phyloP scores from a whole-genome alignment of 805 yeast species.

The Saturnispora galanensis region DNA sequence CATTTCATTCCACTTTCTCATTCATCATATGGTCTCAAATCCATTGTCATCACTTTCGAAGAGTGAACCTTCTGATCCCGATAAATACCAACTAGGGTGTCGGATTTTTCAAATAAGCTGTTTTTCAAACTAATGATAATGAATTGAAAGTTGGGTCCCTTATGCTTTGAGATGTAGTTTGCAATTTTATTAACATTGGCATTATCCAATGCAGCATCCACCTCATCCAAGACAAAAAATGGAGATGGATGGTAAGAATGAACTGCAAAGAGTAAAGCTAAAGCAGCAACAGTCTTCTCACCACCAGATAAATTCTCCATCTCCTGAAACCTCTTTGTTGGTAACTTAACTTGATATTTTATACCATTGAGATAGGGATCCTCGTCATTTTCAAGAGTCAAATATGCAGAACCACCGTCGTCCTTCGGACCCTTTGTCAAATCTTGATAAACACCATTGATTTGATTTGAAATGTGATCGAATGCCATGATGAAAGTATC shows the following conservation, averaged over 20 bases:
- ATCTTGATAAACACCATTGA: slow-evolving; percentile 77
- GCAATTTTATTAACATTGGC: slow-evolving; percentile 82
- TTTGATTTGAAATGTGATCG: slow-evolving; percentile 59
- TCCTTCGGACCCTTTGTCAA: slow-evolving; percentile 64
- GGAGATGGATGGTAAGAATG: slow-evolving; percentile 92
- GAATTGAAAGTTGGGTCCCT: slow-evolving; percentile 76
- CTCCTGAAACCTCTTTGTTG: slow-evolving; percentile 84
- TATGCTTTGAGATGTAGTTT: slow-evolving; percentile 65
- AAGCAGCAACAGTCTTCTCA: slow-evolving; percentile 92
- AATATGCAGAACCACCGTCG: slow-evolving; percentile 82
- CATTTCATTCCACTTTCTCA: not conserved
- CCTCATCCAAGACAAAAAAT: slow-evolving; percentile 90
- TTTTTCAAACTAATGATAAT: slow-evolving; percentile 89
- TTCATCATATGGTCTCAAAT: slow-evolving; percentile 49
- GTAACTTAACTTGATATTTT: slow-evolving; percentile 92
- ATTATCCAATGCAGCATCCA: slow-evolving; percentile 95
- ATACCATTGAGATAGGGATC: slow-evolving; percentile 82
- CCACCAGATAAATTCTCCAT: slow-evolving; percentile 94
- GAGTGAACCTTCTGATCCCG: slow-evolving; percentile 67
- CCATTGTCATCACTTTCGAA: slow-evolving; percentile 64
- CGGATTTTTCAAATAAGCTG: slow-evolving; percentile 77
- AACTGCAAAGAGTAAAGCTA: slow-evolving; percentile 83
- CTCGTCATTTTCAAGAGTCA: slow-evolving; percentile 79
- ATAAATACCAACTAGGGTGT: slow-evolving; percentile 87
- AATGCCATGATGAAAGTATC: slow-evolving; percentile 62